Percentiles rank a stretch among this genome's conserved stretches.
Evolutionary conservation across 176 grass and related monocot genomes (phyloP).

Genomic region (Musa itinerans): DNA sequence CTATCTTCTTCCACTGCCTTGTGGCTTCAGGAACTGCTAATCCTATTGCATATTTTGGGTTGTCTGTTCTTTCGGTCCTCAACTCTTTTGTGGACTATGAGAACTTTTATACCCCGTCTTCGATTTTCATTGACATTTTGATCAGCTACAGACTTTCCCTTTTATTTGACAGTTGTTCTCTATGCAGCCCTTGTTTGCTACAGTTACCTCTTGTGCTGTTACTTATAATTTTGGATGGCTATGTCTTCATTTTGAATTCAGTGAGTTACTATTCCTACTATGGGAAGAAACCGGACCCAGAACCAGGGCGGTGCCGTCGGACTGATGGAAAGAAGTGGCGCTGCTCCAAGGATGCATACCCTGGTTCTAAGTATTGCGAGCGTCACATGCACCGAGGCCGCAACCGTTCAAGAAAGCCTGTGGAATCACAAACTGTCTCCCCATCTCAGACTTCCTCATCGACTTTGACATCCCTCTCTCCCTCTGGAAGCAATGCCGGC

Average conservation of each 20-base stretch:
- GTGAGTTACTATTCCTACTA: conserved; percentile 95
- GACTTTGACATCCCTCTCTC: conserved; percentile 34
- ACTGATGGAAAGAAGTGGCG: conserved; percentile 99
- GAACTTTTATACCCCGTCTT: too few relatives aligned
- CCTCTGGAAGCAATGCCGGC: conserved; percentile 16
- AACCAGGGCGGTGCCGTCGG: conserved; percentile 90
- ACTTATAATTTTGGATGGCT: not conserved
- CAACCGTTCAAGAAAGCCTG: conserved; percentile 99
- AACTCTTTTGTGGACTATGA: too few relatives aligned
- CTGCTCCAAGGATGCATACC: conserved; percentile 99
- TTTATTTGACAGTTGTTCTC: too few relatives aligned
- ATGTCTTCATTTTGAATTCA: conserved; percentile 19
- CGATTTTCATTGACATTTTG: too few relatives aligned
- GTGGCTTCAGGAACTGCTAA: too few relatives aligned
- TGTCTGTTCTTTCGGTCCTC: too few relatives aligned
- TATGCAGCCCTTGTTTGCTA: too few relatives aligned
- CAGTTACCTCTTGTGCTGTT: not conserved
- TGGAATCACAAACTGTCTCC: conserved; percentile 78
- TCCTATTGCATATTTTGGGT: too few relatives aligned
- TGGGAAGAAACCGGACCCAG: conserved; percentile 94
- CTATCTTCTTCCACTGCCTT: too few relatives aligned
- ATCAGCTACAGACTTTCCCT: too few relatives aligned
- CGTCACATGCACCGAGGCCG: conserved; percentile 99
- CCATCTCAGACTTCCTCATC: conserved; percentile 46
- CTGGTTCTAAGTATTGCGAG: conserved; percentile 97